phyloP scores from a whole-genome alignment of 2,329 filamentous ascomycete species.

The Phyllosticta citribraziliensis region DNA sequence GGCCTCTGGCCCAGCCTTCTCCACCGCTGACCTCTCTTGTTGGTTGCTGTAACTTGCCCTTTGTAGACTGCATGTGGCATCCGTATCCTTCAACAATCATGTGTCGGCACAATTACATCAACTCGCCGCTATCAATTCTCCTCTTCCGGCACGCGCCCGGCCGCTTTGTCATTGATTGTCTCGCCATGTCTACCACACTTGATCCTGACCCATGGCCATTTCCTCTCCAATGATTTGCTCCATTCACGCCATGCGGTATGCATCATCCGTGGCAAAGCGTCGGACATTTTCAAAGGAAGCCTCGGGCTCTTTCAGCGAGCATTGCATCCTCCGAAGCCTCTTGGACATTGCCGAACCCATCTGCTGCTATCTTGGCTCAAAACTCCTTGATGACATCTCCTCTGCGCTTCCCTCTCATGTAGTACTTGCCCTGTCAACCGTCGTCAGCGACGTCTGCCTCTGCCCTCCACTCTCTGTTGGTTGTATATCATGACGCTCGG shows the following conservation, averaged over 20 bases:
- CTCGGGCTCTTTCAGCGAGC: background rate
- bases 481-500: background rate
- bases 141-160: background rate
- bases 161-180: background rate
- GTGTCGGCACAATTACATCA: background rate
- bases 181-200: background rate
- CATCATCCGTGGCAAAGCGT: background rate
- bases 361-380: constrained; percentile 33
- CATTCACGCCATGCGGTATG: background rate
- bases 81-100: background rate
- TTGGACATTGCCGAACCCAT: background rate
- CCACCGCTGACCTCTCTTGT: constrained; percentile 2
- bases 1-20: background rate
- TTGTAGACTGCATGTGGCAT: background rate
- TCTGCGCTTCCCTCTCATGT: constrained; percentile 77
- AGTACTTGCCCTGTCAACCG: constrained; percentile 65
- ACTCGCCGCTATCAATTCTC: background rate
- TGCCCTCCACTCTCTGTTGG: constrained; percentile 8
- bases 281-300: background rate
- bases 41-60: background rate
- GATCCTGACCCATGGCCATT: background rate
- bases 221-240: background rate
- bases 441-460: background rate
- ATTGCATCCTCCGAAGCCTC: background rate
- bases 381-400: constrained; percentile 78